Percentiles rank a stretch among this genome's conserved stretches.
These are phyloP conservation scores for Chernovozyma aurita DNA, from an alignment of 1,139 yeast species.

Conservation along the genomic window DNA sequence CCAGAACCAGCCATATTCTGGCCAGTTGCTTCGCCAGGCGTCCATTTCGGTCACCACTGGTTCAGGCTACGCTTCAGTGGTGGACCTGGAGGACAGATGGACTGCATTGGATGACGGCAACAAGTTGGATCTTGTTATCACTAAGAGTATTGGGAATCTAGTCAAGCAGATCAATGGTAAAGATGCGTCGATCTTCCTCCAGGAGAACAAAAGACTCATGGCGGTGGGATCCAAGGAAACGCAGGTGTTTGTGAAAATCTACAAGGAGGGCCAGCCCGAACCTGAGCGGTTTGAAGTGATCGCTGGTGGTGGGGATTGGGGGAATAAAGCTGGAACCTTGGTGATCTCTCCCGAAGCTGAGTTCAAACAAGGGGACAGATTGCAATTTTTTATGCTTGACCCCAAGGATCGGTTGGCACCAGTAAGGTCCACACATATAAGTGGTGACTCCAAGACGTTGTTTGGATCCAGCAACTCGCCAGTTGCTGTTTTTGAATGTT, in stretches of 20 bases:
- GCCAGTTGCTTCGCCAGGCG: slow-evolving; percentile 12
- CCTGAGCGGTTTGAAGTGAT: slow-evolving; percentile 40
- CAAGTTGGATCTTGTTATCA: slow-evolving; percentile 24
- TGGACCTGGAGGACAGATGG: slow-evolving; percentile 26
- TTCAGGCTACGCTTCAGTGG: not conserved
- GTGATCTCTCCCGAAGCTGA: slow-evolving; percentile 56
- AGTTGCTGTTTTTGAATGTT: slow-evolving; percentile 24
- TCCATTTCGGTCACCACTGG: not conserved
- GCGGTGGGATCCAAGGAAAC: slow-evolving; percentile 42
- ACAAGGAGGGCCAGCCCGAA: slow-evolving; percentile 11
- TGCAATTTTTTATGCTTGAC: slow-evolving; percentile 47
- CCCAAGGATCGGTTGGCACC: slow-evolving; percentile 25
- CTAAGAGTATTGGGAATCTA: slow-evolving; percentile 47
- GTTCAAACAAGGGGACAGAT: slow-evolving; percentile 38
- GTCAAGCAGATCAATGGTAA: slow-evolving; percentile 43
- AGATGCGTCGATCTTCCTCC: slow-evolving; percentile 51
- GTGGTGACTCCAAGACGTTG: not conserved
- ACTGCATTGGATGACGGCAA: slow-evolving; percentile 21
- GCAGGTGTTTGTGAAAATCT: slow-evolving; percentile 41
- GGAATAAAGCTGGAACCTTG: slow-evolving; percentile 54
- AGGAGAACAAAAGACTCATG: slow-evolving; percentile 37
- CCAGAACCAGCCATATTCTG: slow-evolving; percentile 14
- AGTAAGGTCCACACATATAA: no score
- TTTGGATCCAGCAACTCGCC: not conserved
- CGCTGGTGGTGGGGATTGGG: slow-evolving; percentile 70